Evolutionary conservation across 1,284 basidiomycete species (phyloP).

Genomic region (Meira nashicola): DNA sequence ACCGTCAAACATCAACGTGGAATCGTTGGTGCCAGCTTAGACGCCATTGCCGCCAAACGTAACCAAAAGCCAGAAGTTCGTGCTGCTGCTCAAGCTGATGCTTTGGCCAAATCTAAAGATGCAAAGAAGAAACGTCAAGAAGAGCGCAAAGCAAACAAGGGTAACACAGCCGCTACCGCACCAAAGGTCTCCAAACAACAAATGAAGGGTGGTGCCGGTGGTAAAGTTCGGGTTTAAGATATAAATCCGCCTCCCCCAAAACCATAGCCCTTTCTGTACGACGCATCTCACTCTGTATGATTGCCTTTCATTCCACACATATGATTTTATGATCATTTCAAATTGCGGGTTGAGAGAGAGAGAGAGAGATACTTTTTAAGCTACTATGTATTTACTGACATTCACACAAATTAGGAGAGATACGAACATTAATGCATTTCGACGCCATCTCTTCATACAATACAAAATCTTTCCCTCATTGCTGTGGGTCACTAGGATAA

Average conservation of each 20-base stretch:
- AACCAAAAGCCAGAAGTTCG: constrained; percentile 72
- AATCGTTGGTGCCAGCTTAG: constrained; percentile 92
- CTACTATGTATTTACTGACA: too few relatives aligned
- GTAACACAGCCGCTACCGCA: constrained; percentile 47
- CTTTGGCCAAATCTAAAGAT: constrained; percentile 92
- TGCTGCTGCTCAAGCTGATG: constrained; percentile 71
- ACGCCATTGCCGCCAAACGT: constrained; percentile 81
- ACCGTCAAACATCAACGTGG: constrained; percentile 98
- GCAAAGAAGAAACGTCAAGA: constrained; percentile 65
- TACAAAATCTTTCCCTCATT: too few relatives aligned
- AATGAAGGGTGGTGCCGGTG: constrained; percentile 71
- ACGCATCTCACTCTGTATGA: constrained; percentile 4
- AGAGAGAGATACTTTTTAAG: not conserved
- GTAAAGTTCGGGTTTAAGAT: constrained; percentile 40
- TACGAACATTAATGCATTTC: too few relatives aligned
- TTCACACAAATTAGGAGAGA: too few relatives aligned
- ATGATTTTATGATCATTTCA: not conserved
- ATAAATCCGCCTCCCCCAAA: not conserved
- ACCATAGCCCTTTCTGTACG: not conserved
- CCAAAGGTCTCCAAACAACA: constrained; percentile 92
- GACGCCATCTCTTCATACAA: too few relatives aligned
- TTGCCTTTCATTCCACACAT: not conserved
- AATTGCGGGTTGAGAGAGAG: not conserved
- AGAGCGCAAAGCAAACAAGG: constrained; percentile 53
- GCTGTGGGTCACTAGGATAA: too few relatives aligned